phyloP scores from a whole-genome alignment of 805 yeast genomes.

The Debaryomyces tyrocola region DNA sequence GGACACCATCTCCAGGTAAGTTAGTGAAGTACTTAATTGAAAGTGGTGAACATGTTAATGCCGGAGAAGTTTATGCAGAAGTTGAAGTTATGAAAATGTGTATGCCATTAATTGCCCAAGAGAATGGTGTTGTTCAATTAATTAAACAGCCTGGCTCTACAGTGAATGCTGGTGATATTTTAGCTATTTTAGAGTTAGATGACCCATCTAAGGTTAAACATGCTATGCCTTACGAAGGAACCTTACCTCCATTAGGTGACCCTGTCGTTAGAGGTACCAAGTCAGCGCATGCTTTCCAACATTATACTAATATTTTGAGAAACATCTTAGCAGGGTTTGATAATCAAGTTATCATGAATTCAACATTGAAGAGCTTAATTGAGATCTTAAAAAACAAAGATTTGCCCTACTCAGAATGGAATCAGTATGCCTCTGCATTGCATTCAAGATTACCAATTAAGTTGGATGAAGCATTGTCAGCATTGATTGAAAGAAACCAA shows the following conservation, averaged over 20 bases:
- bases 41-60: constrained; percentile 86
- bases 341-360: constrained; percentile 90
- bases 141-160: constrained; percentile 99
- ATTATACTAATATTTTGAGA: constrained; percentile 57
- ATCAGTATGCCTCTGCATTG: constrained; percentile 77
- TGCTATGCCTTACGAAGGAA: constrained; percentile 92
- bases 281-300: constrained; percentile 72
- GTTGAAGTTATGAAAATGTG: constrained; percentile 99
- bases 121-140: constrained; percentile 87
- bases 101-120: constrained; percentile 94
- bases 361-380: constrained; percentile 72
- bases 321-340: constrained; percentile 90
- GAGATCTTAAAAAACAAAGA: constrained; percentile 74
- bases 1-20: constrained; percentile 99
- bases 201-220: constrained; percentile 97
- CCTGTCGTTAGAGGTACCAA: constrained; percentile 83
- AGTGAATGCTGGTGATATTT: constrained; percentile 92
- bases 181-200: constrained; percentile 91
- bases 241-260: constrained; percentile 84
- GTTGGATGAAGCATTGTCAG: constrained; percentile 65
- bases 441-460: constrained; percentile 85
- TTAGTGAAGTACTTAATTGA: constrained; percentile 91
- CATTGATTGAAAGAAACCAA: constrained; percentile 64
- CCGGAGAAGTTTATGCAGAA: constrained; percentile 96
- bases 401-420: constrained; percentile 94